These are phyloP conservation scores for Colletotrichum scovillei DNA, from an alignment of 2,329 filamentous ascomycete species.

Conservation along the genomic window DNA sequence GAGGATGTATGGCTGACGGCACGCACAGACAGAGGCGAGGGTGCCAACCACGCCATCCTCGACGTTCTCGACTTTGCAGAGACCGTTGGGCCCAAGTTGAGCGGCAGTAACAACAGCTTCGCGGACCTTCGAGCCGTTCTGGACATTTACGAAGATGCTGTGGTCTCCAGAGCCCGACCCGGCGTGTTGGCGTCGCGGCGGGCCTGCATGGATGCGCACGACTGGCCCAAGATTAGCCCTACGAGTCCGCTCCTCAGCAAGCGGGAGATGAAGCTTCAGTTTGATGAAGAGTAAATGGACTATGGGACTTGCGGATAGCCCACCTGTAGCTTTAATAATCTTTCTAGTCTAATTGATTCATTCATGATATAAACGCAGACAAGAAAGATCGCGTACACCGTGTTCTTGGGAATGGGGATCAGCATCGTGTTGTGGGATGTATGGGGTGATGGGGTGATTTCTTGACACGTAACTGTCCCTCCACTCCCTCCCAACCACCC, in stretches of 20 bases:
- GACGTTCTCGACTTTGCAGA: constrained; percentile 60
- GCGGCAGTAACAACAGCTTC: not conserved
- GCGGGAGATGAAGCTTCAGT: constrained; percentile 48
- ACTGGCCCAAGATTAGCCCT: constrained; percentile 54
- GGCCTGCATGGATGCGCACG: constrained; percentile 66
- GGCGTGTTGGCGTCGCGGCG: constrained; percentile 62
- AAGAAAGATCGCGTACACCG: not conserved
- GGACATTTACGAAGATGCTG: constrained; percentile 55
- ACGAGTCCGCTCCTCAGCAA: constrained; percentile 52
- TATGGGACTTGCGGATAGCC: not conserved
- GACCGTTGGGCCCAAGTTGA: constrained; percentile 41
- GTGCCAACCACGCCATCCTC: constrained; percentile 66
- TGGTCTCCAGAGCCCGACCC: constrained; percentile 54
- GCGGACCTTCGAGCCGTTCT: constrained; percentile 43
- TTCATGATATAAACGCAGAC: too few species aligned
- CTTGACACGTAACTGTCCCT: constrained; percentile 4
- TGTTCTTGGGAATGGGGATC: constrained; percentile 3
- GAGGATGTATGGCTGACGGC: constrained; percentile 4
- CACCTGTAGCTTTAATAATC: not conserved
- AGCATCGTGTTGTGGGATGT: constrained; percentile 11
- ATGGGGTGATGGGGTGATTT: not conserved
- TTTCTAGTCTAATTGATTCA: not conserved
- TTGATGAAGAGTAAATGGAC: constrained; percentile 41
- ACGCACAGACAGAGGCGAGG: constrained; percentile 64
- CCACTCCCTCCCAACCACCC: not conserved